Evolutionary conservation across 306 rosid genomes (phyloP), one percentile per base, ranked within the genome.

Genomic region (Alnus rubra): DNA sequence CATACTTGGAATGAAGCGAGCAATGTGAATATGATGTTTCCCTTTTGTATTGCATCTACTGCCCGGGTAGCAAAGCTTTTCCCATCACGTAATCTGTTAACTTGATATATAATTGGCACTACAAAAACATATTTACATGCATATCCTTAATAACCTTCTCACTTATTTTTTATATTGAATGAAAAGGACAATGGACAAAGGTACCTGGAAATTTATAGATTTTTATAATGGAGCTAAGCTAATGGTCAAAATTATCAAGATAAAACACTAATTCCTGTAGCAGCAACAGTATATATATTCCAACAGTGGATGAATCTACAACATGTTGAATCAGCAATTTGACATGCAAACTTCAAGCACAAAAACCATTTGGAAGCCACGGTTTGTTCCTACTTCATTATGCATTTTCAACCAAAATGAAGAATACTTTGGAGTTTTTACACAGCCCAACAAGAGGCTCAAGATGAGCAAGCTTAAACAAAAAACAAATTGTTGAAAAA

Each of bases 41-140:
- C 98, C 79, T 86, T 95, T 80, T 95, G 98, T 77, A 92, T 86
- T 18, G 98, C 98, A 73, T 95, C 94, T 64, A 95, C 98, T 88
- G 79, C 88, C 78, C 98, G 88, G n/a, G 93, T 92, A 71, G 98
- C 97, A 85, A 95, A 95, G 86, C 98, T 95, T 82, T 88, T 92
- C 58, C 98, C 98, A 54, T 95, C 98, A 77, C 98, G 98, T 33
- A 92, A 18, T 51, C 97, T 88, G 33, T 79, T 47, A 83, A 90
- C 98, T 85, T 77, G 89, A 85, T 95, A 95, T 81, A 92, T 78
- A 79, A 95, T 95, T 62, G 98, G 98, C 68, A 89, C 98, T 95
- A 89, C 79, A 88, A 82, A 80, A 79, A 62, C 63, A 79, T 75
- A 74, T 28, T 62, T 30, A 65, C 71, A 62, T 4, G 4, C 39